Conservation (phyloP, 257 asterid genomes). For the Nicotiana benthamiana region DNA sequence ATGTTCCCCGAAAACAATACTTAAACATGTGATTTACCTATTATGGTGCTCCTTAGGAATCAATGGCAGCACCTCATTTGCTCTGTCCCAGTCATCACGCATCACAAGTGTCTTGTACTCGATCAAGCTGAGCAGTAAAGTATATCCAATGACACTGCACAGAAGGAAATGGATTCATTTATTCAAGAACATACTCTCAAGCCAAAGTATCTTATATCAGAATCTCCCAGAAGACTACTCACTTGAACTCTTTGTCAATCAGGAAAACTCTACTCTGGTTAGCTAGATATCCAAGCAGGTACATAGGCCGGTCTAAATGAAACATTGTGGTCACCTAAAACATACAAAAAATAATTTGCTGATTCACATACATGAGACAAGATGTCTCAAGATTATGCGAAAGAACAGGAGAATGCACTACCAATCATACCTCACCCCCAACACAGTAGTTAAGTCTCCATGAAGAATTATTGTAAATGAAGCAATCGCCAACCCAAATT, state of each 20-base stretch:
- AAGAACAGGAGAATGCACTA: background rate
- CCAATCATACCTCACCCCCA: slow-evolving; percentile 79
- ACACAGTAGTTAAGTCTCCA: slow-evolving; percentile 98
- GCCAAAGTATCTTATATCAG: background rate
- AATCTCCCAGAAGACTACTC: slow-evolving; percentile 28
- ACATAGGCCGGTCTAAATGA: slow-evolving; percentile 97
- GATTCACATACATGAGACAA: background rate
- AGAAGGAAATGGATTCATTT: slow-evolving; percentile 10
- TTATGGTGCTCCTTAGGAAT: slow-evolving; percentile 89
- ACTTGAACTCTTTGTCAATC: slow-evolving; percentile 95
- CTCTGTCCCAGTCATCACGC: slow-evolving; percentile 93
- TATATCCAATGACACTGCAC: slow-evolving; percentile 74
- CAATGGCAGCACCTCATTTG: slow-evolving; percentile 72
- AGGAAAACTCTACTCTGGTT: slow-evolving; percentile 85
- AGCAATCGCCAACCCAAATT: slow-evolving; percentile 98
- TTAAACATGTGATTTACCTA: slow-evolving; percentile 37
- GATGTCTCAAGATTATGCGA: background rate
- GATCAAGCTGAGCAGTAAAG: slow-evolving; percentile 78
- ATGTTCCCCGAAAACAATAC: background rate
- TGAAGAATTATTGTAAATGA: slow-evolving; percentile 87
- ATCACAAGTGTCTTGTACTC: slow-evolving; percentile 95
- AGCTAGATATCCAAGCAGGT: slow-evolving; percentile 95
- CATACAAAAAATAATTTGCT: slow-evolving; percentile 9
- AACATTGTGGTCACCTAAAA: slow-evolving; percentile 90
- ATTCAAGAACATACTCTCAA: background rate